Base-by-base conservation (phyloP, 208 protist genomes). In the Wallacemonas sp. region DNA sequence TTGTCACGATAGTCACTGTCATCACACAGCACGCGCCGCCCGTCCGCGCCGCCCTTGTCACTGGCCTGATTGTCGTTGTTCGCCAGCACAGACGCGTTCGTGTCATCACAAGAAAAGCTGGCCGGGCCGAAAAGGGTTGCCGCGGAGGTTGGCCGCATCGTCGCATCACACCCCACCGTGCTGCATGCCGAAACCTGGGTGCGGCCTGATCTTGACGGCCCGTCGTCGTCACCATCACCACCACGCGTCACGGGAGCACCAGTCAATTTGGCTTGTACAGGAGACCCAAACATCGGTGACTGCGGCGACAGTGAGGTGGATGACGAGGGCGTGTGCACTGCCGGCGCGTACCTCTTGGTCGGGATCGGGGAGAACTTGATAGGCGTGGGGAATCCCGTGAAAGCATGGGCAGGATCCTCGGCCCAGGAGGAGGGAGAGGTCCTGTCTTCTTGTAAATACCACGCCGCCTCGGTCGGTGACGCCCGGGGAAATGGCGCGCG, bases 311-410 rank as follows among this genome's bases (percentile, higher is more conserved):
- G 11, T 11, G 47, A 55, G 24, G 24, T 27, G 26, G 24, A 55
- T 8, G 47, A 55, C 19, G 47, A 58, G n/a, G 51, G 51, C 17
- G 51, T 39, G 51, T 58, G 24, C 17, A 39, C 33, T 26, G 42
- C 36, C 38, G 24, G 34, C 11, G 44, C 24, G 44, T 74, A 76
- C 15, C 36, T 51, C 45, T 88, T 88, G 1, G 65, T 83, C 2
- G 81, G 81, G 21, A 88, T 84, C 22, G 81, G 77, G 2, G 77
- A 88, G 21, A 84, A 62, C 45, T 84, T 84, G 49, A 88, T 77
- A 0, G 81, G 81, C 5, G 81, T 79, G 0, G 81, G 81, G 33
- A 84, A 88, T 1, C 81, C 77, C 3, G 77, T 84, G 59, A 78
- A 74, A 27, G 65, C 55, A 2, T 63, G 27, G 17, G 39, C 62